Conservation (phyloP, 306 rosid genomes). For the Rosa lucieae region DNA sequence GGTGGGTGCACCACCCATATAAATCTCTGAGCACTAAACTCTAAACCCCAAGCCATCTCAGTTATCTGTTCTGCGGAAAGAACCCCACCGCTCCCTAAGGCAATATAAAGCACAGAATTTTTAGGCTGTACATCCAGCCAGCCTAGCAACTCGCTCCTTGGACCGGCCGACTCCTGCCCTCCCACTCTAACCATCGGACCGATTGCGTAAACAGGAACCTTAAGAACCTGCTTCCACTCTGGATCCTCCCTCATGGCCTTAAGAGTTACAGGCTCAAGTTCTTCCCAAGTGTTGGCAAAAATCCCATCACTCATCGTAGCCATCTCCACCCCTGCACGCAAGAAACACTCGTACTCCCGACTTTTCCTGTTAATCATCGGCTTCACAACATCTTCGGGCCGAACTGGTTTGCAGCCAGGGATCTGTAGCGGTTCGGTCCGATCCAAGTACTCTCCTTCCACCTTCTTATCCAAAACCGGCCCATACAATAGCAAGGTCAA, state of each 20-base stretch:
- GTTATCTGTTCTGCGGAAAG: conserved; percentile 44
- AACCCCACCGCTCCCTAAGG: conserved; percentile 64
- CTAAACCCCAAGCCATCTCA: conserved; percentile 62
- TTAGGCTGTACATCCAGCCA: conserved; percentile 55
- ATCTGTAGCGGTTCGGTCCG: conserved; percentile 27
- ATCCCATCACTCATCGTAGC: conserved; percentile 38
- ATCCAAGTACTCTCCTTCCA: conserved; percentile 35
- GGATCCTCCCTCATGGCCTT: conserved; percentile 28
- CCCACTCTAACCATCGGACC: conserved; percentile 47
- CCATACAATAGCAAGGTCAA: conserved; percentile 21
- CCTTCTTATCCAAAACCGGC: conserved; percentile 24
- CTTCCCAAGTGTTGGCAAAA: conserved; percentile 58
- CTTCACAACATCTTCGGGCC: conserved; percentile 39
- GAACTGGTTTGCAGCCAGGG: conserved; percentile 41
- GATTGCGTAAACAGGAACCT: conserved; percentile 32
- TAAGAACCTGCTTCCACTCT: conserved; percentile 15
- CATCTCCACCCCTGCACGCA: background rate
- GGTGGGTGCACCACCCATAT: conserved; percentile 61
- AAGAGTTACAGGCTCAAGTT: conserved; percentile 17
- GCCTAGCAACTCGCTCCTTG: background rate
- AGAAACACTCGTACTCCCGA: background rate
- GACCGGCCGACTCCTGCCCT: background rate
- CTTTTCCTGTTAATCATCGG: conserved; percentile 28
- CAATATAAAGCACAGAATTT: conserved; percentile 50
- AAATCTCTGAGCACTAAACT: conserved; percentile 48